A percentile compares a stretch with the other conserved stretches of the same genome.
These are phyloP conservation scores for Boletus sp. DNA, from an alignment of 1,284 basidiomycete genomes.

Conservation along the genomic window DNA sequence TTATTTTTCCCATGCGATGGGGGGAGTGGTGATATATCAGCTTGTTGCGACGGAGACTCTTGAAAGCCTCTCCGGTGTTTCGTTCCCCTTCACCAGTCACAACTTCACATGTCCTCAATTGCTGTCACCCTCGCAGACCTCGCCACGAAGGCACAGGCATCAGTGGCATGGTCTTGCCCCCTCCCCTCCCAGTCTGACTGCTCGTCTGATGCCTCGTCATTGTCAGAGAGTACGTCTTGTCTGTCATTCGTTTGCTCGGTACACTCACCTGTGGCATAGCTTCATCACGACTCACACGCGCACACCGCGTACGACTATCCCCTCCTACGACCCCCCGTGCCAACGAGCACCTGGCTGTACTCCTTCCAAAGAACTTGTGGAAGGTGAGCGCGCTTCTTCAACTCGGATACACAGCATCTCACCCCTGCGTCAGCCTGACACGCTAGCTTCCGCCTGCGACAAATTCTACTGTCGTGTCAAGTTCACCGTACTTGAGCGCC, in stretches of 20 bases:
- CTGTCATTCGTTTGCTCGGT: not conserved
- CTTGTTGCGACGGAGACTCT: conserved; percentile 21
- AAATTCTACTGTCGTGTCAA: conserved; percentile 60
- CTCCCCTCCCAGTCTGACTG: conserved; percentile 8
- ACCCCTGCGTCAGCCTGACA: conserved; percentile 49
- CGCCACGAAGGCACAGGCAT: conserved; percentile 27
- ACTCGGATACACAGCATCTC: conserved; percentile 1
- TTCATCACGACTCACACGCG: conserved; percentile 22
- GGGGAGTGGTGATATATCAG: conserved; percentile 31
- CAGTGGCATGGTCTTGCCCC: conserved; percentile 9
- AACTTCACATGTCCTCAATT: conserved; percentile 27
- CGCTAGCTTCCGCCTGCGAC: conserved; percentile 58
- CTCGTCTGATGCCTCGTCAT: conserved; percentile 18
- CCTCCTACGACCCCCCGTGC: conserved; percentile 29
- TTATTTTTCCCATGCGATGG: conserved; percentile 29
- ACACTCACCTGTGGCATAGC: conserved; percentile 10
- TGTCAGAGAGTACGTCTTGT: conserved; percentile 17
- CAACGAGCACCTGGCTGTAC: conserved; percentile 74
- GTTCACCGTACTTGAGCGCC: conserved; percentile 66
- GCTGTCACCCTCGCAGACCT: conserved; percentile 26
- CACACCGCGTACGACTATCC: conserved; percentile 16
- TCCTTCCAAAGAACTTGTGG: conserved; percentile 65
- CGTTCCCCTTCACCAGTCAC: conserved; percentile 11
- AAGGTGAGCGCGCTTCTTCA: conserved; percentile 46
- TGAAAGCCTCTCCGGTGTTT: conserved; percentile 4